Evolutionary conservation across 305 asterid species (phyloP).

Genomic region (Petunia hybrid): DNA sequence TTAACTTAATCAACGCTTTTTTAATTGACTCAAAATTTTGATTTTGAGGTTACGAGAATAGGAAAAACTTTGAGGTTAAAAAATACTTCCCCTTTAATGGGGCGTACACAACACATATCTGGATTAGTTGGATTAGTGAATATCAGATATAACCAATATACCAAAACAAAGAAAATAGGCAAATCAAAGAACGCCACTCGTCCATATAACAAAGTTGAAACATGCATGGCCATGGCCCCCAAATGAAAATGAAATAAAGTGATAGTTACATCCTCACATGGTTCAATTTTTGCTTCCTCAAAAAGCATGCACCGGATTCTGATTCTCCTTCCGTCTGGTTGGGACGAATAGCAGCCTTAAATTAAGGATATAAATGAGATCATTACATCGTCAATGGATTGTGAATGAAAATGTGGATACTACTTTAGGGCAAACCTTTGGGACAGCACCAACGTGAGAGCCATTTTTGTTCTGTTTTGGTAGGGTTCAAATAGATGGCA

Average conservation of each 20-base stretch:
- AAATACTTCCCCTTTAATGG: too few relatives aligned
- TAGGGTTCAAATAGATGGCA: conserved; percentile 30
- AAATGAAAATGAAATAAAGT: conserved; percentile 6
- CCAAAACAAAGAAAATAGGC: too few relatives aligned
- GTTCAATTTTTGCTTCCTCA: conserved; percentile 33
- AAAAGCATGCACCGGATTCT: conserved; percentile 24
- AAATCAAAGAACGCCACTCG: not conserved
- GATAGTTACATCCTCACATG: conserved; percentile 32
- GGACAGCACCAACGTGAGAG: conserved; percentile 43
- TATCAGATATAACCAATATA: too few relatives aligned
- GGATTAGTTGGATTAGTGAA: too few relatives aligned
- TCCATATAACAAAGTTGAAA: not conserved
- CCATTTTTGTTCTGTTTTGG: conserved; percentile 35
- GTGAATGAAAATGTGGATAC: not conserved
- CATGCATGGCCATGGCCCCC: conserved; percentile 28
- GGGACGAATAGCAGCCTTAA: conserved; percentile 39
- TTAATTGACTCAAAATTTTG: too few relatives aligned
- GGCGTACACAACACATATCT: too few relatives aligned
- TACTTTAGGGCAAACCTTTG: conserved; percentile 24
- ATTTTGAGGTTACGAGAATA: too few relatives aligned
- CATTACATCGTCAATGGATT: not conserved
- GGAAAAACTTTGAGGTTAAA: too few relatives aligned
- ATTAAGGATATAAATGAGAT: conserved; percentile 33
- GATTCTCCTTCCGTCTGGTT: not conserved
- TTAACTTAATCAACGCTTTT: too few relatives aligned